Base-by-base conservation (phyloP, 176 grass and related monocot species). In the Cocos nucifera region DNA sequence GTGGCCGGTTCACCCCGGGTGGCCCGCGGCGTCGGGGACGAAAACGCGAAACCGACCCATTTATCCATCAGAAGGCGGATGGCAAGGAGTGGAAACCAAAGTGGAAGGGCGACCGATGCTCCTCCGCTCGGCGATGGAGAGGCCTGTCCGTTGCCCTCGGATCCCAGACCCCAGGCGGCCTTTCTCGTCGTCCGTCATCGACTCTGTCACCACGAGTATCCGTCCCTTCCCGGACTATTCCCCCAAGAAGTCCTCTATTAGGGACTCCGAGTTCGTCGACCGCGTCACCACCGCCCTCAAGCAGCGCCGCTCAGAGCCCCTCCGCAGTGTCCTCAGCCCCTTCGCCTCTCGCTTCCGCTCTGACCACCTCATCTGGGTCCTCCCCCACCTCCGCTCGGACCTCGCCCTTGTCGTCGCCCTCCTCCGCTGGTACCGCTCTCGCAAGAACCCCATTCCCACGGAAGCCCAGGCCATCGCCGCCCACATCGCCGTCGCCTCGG, bases 391-490 rank as follows among this genome's bases (percentile, higher is more conserved):
- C 35, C 80, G 77, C 19, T 65, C 77, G 25, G 62, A 84, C 55
- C 75, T 79, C 6, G 50, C 61, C 56, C 57, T 64, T 35, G 65
- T 85, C 58, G 75, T 79, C 54, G 52, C 69, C 65, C 81, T 79
- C 26, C 79, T 96, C 39, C 78, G 74, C 32, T 83, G 67, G 24
- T 72, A 87, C 78, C 59, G 78, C 54, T 79, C 76, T 23, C 69
- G 72, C 55, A 60, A 80, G 5, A 69, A 71, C 3, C 73, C 76
- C 18, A 72, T 87, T 14, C 70, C 76, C 23, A 61, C 75, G 7
- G 83, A 83, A 1, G 82, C 78, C 35, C 53, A 82, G 17, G 86
- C 91, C 27, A 72, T 85, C 12, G 70, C 69, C 44, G 79, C 81
- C 54, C 61, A 59, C 57, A 26, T 54, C n/a, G 69, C 72, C 14